Base-by-base conservation (phyloP, 208 protist species). In the Borovskyia barvae region DNA sequence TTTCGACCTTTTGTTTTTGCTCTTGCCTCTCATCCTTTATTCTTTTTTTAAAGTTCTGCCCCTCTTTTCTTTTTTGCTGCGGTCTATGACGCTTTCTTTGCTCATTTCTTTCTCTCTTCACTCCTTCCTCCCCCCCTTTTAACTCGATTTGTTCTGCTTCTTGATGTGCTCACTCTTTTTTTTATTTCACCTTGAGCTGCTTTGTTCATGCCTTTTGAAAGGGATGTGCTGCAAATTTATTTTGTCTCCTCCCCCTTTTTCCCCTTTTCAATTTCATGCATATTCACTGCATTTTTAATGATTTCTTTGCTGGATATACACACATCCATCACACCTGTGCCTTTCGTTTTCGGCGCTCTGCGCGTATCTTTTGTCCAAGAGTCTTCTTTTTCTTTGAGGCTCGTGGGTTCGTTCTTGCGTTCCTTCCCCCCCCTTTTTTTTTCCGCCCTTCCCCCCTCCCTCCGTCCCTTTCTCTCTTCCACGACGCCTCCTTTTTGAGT, bases 41-140 rank as follows among this genome's bases (percentile, higher is more conserved):
- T 1, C 32, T 33, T 41, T 25, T 25, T 2, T 3, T 40, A n/a
- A n/a, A n/a, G n/a, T 29, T 39, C 29, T 39, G 28, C 26, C 25
- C 20, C 28, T 33, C 32, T 39, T 62, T 51, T 51, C 33, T 14
- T 51, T 42, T 2, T 53, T 63, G 35, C 15, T 41, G 5, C 53
- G n/a, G 11, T 58, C 33, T 49, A n/a, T 42, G 3, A 22, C 41
- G 14, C 29, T 48, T n/a, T 48, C 17, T 37, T 15, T 14, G 9
- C 33, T 39, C 33, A 42, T 42, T 40, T 22, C 12, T 36, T 57
- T 4, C 36, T 9, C 14, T 42, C 9, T 55, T 42, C 33, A 22
- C 36, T 46, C n/a, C 15, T 6, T 29, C 24, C 50, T 45, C 14
- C 33, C 24, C 17, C 33, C 14, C 36, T 26, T 20, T 57, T 46